These are phyloP conservation scores for Alisma plantagoaquatica DNA, from an alignment of 106 monocot genomes.

Conservation along the genomic window DNA sequence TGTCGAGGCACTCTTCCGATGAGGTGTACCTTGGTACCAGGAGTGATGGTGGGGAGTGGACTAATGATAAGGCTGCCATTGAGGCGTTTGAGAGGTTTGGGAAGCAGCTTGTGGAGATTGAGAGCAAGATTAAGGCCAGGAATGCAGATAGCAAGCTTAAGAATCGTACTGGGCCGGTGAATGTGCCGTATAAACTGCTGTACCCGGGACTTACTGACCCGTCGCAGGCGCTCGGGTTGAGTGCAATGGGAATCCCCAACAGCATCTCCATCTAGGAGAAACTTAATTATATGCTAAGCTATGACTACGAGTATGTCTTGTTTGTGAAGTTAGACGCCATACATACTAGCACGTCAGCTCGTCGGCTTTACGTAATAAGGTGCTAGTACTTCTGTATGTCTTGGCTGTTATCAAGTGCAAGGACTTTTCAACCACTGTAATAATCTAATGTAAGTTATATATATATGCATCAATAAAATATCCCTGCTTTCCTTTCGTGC, in stretches of 20 bases:
- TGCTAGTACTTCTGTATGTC: no score
- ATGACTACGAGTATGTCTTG: no score
- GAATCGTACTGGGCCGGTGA: slow-evolving; percentile 49
- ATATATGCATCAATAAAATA: no score
- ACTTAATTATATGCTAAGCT: no score
- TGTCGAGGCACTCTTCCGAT: slow-evolving; percentile 12
- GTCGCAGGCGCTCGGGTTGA: slow-evolving; percentile 32
- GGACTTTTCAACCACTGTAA: no score
- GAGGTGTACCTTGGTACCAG: slow-evolving; percentile 67
- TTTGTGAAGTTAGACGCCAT: no score
- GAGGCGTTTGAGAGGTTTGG: slow-evolving; percentile 32
- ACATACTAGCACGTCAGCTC: no score
- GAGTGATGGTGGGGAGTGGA: slow-evolving; percentile 35
- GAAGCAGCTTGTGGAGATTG: slow-evolving; percentile 34
- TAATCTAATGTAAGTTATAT: no score
- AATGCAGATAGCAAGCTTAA: slow-evolving; percentile 24
- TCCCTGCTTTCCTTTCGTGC: no score
- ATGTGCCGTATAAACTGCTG: slow-evolving; percentile 57
- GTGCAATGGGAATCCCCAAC: slow-evolving; percentile 59
- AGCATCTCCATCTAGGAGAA: slow-evolving; percentile 65
- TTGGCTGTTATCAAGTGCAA: no score
- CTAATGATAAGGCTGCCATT: slow-evolving; percentile 27
- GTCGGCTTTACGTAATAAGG: no score
- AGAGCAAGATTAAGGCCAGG: slow-evolving; percentile 41
- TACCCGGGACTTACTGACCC: slow-evolving; percentile 34